Evolutionary conservation across 805 yeast genomes (phyloP).

Genomic region (Kregervanrija fluxuum): DNA sequence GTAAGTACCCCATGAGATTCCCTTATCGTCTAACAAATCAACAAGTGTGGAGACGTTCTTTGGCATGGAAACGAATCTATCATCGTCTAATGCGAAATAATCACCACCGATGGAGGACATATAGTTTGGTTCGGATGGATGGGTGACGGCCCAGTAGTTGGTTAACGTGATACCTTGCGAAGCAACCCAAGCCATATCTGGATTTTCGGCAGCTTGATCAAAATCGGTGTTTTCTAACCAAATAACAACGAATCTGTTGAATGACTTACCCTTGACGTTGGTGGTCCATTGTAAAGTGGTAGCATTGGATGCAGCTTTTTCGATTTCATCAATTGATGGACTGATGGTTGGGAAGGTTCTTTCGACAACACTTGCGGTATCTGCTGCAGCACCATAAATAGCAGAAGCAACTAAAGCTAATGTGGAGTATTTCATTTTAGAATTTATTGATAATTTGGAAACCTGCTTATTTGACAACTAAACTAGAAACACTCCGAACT

Average conservation of each 20-base stretch:
- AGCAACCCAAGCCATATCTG: slow-evolving; percentile 36
- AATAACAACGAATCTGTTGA: slow-evolving; percentile 35
- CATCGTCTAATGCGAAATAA: slow-evolving; percentile 41
- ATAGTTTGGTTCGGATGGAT: slow-evolving; percentile 50
- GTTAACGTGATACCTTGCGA: slow-evolving; percentile 37
- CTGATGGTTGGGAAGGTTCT: slow-evolving; percentile 25
- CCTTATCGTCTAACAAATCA: slow-evolving; percentile 38
- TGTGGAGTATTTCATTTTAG: slow-evolving; percentile 5
- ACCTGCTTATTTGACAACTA: neutral
- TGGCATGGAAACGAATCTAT: slow-evolving; percentile 38
- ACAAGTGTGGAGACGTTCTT: slow-evolving; percentile 39
- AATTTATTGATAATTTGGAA: no score
- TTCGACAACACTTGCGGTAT: slow-evolving; percentile 12
- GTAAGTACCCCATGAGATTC: slow-evolving; percentile 48
- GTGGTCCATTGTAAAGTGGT: slow-evolving; percentile 25
- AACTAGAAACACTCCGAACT: no score
- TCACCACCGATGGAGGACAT: slow-evolving; percentile 44
- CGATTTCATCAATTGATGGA: slow-evolving; percentile 29
- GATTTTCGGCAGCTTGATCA: slow-evolving; percentile 41
- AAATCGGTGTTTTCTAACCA: slow-evolving; percentile 48
- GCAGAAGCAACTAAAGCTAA: slow-evolving; percentile 6
- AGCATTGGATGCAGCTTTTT: slow-evolving; percentile 29
- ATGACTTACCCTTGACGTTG: slow-evolving; percentile 32
- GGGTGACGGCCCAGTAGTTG: slow-evolving; percentile 47
- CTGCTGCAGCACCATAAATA: slow-evolving; percentile 3